Base-by-base conservation (phyloP, 371 early-diverging fungal species). In the Amoeboaphelidium protococcarum region DNA sequence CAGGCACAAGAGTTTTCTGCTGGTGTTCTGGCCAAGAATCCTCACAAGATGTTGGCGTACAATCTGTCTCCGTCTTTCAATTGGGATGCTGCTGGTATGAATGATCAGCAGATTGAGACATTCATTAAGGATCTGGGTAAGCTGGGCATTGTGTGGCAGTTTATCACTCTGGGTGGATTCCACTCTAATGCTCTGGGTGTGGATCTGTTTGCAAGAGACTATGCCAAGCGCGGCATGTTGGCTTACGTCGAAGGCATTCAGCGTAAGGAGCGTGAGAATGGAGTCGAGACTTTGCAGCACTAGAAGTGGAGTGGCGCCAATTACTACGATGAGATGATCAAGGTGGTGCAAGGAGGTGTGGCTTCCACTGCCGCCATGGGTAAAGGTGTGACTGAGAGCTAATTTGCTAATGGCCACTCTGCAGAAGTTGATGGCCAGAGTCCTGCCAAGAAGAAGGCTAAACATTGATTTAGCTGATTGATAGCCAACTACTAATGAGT, bases 281-380 rank as follows among this genome's bases (percentile, higher is more conserved):
- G 74, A 44, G 91, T 95, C 41, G 95, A 95, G 65, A 87, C 86
- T 25, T 68, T 95, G 31, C 71, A 80, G 23, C 95, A 95, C 61
- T 92, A 95, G 61, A 89, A 81, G 61, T 95, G 95, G 95, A 85
- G 88, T n/a, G 95, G 95, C 50, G 92, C 95, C 41, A 72, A 76
- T 66, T 91, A 85, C 69, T 74, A 78, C 49, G 95, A 95, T 62
- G 72, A 78, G 52, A 60, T 88, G 45, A 86, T 92, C 68, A 79
- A 81, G 62, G 73, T 80, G 27, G 91, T 85, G 52, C 73, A 77
- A 19, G 90, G 91, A 52, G 95, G 92, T 64, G 80, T 90, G 41
- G 73, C 85, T 13, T 73, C 87, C 31, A 91, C 92, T n/a, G 80
- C 91, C 19, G 90, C 95, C 53, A 87, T 95, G 89, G 95, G 91